Evolutionary conservation across 306 rosid species (phyloP).

Genomic region (Astragalus membranaceus): DNA sequence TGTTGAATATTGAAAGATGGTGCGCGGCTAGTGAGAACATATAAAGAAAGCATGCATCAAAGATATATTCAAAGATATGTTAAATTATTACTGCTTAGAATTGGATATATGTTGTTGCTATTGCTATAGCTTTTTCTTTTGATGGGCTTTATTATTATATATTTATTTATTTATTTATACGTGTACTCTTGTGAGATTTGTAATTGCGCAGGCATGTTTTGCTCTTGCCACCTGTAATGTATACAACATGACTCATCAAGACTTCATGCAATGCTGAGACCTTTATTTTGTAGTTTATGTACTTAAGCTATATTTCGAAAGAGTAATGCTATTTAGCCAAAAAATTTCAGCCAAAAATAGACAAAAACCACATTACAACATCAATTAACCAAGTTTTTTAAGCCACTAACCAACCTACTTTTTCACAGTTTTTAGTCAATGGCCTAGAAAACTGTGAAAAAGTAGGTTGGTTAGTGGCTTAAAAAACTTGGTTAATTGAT

Average conservation of each 20-base stretch:
- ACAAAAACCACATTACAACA: too few relatives aligned
- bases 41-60: not conserved
- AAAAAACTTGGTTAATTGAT: too few relatives aligned
- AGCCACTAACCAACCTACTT: too few relatives aligned
- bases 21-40: not conserved
- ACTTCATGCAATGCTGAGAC: not conserved
- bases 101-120: not conserved
- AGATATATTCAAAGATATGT: not conserved
- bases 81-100: not conserved
- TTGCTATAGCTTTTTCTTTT: not conserved
- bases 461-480: too few relatives aligned
- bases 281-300: too few relatives aligned
- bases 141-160: not conserved
- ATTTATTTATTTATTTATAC: not conserved
- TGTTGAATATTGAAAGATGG: not conserved
- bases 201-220: conserved; percentile 3
- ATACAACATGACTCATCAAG: conserved; percentile 13
- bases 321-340: too few relatives aligned
- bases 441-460: too few relatives aligned
- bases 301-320: too few relatives aligned
- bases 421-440: too few relatives aligned
- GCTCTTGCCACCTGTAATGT: conserved; percentile 17
- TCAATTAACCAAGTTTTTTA: too few relatives aligned
- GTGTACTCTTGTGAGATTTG: conserved; percentile 4
- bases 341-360: too few relatives aligned